These are phyloP conservation scores for Tylopilus plumbeoviolaceoides DNA, from an alignment of 768 basidiomycete species.

Conservation along the genomic window DNA sequence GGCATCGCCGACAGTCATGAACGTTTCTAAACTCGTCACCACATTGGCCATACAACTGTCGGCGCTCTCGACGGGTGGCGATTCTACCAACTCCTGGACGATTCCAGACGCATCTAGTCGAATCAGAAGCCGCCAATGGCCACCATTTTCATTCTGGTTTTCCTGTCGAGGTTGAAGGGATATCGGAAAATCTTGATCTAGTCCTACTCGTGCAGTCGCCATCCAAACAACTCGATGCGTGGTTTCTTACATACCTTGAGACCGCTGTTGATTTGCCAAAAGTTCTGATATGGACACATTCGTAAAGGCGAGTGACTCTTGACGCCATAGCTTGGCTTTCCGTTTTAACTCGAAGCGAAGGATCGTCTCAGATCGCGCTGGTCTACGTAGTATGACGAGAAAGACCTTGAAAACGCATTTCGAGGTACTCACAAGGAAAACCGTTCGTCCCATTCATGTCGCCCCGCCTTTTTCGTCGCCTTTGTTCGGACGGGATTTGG, in stretches of 20 bases:
- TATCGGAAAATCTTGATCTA: constrained; percentile 13
- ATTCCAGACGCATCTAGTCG: constrained; percentile 12
- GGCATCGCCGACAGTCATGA: constrained; percentile 22
- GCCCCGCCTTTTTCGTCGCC: constrained; percentile 15
- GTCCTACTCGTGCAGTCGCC: constrained; percentile 1
- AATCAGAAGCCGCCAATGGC: constrained; percentile 21
- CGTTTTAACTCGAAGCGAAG: constrained; percentile 26
- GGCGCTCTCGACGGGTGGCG: constrained; percentile 2
- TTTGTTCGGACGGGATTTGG: constrained; percentile 10
- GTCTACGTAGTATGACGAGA: constrained; percentile 1
- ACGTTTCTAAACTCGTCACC: constrained; percentile 22
- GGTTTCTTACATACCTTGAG: constrained; percentile 3
- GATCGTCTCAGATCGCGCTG: constrained; percentile 12
- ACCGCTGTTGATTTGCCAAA: constrained; percentile 4
- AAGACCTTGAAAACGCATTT: background rate
- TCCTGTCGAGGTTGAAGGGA: constrained; percentile 12
- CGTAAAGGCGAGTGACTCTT: constrained; percentile 14
- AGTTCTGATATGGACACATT: constrained; percentile 18
- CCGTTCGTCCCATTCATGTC: constrained; percentile 21
- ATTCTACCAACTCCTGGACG: background rate
- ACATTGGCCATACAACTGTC: constrained; percentile 20
- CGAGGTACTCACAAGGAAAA: constrained; percentile 17
- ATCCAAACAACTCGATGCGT: background rate
- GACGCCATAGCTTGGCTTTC: constrained; percentile 9
- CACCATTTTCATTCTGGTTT: background rate